These are phyloP conservation scores for Berberis thunbergii DNA, from an alignment of 164 flowering plant species.

Conservation along the genomic window DNA sequence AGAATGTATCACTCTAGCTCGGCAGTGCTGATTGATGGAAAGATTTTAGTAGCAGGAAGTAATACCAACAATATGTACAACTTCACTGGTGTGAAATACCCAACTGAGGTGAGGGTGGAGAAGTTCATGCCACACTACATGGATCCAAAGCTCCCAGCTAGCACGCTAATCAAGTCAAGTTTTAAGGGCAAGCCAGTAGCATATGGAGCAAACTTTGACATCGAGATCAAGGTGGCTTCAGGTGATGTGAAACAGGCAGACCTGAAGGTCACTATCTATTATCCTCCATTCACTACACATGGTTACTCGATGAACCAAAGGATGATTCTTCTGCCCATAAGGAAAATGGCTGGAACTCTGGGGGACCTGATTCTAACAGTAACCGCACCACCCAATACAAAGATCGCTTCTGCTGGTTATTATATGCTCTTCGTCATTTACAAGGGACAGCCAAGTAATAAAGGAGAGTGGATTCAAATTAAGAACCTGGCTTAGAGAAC, in stretches of 20 bases:
- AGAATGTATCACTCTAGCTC: slow-evolving; percentile 81
- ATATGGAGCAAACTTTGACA: slow-evolving; percentile 23
- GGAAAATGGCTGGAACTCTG: neutral
- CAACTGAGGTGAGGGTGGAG: slow-evolving; percentile 73
- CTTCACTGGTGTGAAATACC: slow-evolving; percentile 32
- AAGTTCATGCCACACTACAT: slow-evolving; percentile 75
- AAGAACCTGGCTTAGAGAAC: no score
- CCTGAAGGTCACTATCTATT: slow-evolving; percentile 43
- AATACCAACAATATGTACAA: slow-evolving; percentile 47
- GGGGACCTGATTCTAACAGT: slow-evolving; percentile 3
- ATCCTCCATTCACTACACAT: slow-evolving; percentile 80
- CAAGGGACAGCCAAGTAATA: slow-evolving; percentile 41
- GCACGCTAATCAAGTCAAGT: slow-evolving; percentile 21
- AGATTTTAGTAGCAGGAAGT: slow-evolving; percentile 68
- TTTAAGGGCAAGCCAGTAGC: neutral
- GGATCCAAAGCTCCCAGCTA: slow-evolving; percentile 22
- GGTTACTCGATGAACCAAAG: slow-evolving; percentile 71
- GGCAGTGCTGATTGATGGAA: slow-evolving; percentile 51
- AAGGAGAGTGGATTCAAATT: no score
- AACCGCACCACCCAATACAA: slow-evolving; percentile 35
- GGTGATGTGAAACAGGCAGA: neutral
- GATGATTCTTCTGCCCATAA: slow-evolving; percentile 26
- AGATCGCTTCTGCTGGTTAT: slow-evolving; percentile 65
- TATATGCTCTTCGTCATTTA: slow-evolving; percentile 48
- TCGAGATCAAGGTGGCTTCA: slow-evolving; percentile 8